phyloP scores from a whole-genome alignment of 331 rosid genomes.

The Malus hybrid region DNA sequence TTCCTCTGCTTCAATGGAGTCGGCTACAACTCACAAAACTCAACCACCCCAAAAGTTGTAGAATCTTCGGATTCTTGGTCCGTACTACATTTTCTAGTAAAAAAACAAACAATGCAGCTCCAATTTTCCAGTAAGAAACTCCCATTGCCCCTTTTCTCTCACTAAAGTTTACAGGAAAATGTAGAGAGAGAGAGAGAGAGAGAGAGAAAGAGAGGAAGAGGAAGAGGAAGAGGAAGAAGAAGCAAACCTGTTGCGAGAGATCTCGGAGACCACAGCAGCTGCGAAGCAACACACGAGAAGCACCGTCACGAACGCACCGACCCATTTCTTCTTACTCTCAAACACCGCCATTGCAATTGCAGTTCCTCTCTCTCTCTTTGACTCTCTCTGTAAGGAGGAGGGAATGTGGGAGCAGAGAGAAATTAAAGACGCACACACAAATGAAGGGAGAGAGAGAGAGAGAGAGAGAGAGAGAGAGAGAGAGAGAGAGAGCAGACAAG shows the following conservation, averaged over 20 bases:
- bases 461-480: too few species aligned
- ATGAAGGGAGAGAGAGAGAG: neutral
- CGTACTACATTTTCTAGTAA: neutral
- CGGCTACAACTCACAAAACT: neutral
- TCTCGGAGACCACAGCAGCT: slow-evolving; percentile 12
- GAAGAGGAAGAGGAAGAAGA: neutral
- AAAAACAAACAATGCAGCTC: neutral
- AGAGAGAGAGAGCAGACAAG: neutral
- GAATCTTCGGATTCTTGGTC: neutral
- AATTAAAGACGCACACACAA: slow-evolving; percentile 5
- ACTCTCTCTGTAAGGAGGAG: neutral
- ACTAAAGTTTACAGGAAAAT: neutral
- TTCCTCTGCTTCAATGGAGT: neutral
- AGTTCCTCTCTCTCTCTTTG: neutral
- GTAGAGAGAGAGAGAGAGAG: neutral
- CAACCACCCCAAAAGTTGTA: neutral
- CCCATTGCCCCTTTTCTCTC: neutral
- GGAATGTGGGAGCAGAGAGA: slow-evolving; percentile 15
- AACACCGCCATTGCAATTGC: slow-evolving; percentile 45
- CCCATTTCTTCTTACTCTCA: slow-evolving; percentile 16
- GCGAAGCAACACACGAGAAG: slow-evolving; percentile 34
- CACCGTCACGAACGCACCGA: slow-evolving; percentile 25
- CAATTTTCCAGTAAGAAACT: neutral
- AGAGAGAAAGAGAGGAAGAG: neutral
- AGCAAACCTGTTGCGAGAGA: neutral